Base-by-base conservation (phyloP, 1,284 basidiomycete genomes). In the Microbotryum intermedium region DNA sequence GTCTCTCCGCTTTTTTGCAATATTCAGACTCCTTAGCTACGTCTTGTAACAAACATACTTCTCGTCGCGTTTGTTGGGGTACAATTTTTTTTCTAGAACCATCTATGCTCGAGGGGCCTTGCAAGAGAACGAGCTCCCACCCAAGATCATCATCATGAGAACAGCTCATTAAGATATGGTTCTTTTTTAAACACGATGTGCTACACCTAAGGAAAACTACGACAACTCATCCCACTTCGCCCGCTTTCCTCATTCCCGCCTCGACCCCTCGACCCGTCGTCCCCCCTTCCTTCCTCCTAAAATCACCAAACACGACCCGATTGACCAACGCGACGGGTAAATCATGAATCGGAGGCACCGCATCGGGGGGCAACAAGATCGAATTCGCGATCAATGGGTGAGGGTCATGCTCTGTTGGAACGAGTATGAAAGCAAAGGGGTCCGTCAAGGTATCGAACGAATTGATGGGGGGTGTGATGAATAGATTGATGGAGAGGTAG, bases 401-500 rank as follows among this genome's bases (percentile, higher is more conserved):
- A 7, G 55, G 39, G 25, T 3, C 3, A 13, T 20, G 9, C 18
- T 6, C 46, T n/a, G n/a, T 25, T 21, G 28, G n/a, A 21, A 50
- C 21, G 45, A 26, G 39, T 10, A 47, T 11, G 34, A 7, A n/a
- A 28, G 13, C 56, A 25, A 51, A 43, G 53, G 43, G 16, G 56
- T 67, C 69, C 23, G 55, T 50, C 11, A 67, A 53, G 2, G 61
- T 50, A 6, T 60, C 57, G 46, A 65, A 48, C 1, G 57, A 55
- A 18, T 53, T 46, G 8, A 65, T 55, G 11, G 65, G 16, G 2
- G 68, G 63, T 13, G 70, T 70, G 51, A 64, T 52, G 47, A 62
- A 67, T 25, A 72, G 58, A 57, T 69, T 71, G 59, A 72, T 58
- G 23, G 60, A 50, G 23, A 68, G 59, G 59, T 72, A 72, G 26